Percentiles rank a stretch among this genome's conserved stretches.
phyloP scores from a whole-genome alignment of 305 asterid genomes.

The Vinca major region DNA sequence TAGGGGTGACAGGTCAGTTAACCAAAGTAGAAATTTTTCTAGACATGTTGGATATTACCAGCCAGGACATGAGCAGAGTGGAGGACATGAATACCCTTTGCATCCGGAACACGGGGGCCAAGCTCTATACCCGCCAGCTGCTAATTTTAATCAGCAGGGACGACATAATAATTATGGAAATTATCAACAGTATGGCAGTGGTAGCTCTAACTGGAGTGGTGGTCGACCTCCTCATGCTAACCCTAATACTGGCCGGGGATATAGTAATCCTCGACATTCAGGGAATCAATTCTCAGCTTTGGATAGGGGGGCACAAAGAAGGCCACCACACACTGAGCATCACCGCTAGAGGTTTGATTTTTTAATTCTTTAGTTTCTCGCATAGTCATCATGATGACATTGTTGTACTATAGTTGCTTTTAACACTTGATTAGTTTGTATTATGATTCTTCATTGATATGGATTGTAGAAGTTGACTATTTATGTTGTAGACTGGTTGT shows the following conservation, averaged over 20 bases:
- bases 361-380: background rate
- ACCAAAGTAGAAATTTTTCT: conserved; percentile 25
- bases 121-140: conserved; percentile 31
- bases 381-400: background rate
- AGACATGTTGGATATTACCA: conserved; percentile 30
- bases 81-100: conserved; percentile 30
- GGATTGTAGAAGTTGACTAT: background rate
- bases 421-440: background rate
- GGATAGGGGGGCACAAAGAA: conserved; percentile 50
- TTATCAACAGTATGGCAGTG: conserved; percentile 27
- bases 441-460: background rate
- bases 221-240: conserved; percentile 30
- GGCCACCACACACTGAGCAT: conserved; percentile 46
- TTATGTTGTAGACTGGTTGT: background rate
- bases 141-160: conserved; percentile 30
- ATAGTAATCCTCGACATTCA: conserved; percentile 33
- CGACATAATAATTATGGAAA: conserved; percentile 29
- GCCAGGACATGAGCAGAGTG: conserved; percentile 27
- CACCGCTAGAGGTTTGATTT: conserved; percentile 21
- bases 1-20: conserved; percentile 18
- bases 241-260: conserved; percentile 42
- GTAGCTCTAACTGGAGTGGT: conserved; percentile 23
- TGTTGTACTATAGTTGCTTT: conserved; percentile 16
- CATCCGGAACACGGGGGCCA: conserved; percentile 28
- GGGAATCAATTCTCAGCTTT: conserved; percentile 59